Percentiles rank a stretch among this genome's conserved stretches.
These are phyloP conservation scores for Skeletonema menzelii DNA, from an alignment of 108 stramenopile species.

Conservation along the genomic window DNA sequence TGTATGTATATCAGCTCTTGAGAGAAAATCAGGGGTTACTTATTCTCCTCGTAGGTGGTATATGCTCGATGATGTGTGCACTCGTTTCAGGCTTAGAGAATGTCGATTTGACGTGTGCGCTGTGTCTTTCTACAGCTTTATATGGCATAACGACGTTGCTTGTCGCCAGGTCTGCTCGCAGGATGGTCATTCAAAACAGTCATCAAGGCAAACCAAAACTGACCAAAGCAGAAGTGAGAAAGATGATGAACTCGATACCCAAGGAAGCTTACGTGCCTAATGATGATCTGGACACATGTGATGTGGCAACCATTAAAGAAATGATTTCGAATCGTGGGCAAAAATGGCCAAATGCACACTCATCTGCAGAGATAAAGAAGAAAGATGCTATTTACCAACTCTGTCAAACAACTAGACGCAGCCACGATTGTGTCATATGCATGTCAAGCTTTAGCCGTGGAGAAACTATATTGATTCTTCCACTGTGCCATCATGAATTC, in stretches of 20 bases:
- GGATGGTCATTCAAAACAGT: not conserved
- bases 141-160: slow-evolving; percentile 33
- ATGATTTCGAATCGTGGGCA: slow-evolving; percentile 45
- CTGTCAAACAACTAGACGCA: slow-evolving; percentile 34
- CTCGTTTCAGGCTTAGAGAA: slow-evolving; percentile 28
- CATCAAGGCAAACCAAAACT: slow-evolving; percentile 9
- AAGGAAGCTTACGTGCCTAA: slow-evolving; percentile 48
- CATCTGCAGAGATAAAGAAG: slow-evolving; percentile 9
- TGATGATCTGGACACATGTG: slow-evolving; percentile 20
- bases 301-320: slow-evolving; percentile 20
- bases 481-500: slow-evolving; percentile 59
- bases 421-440: slow-evolving; percentile 59
- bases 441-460: slow-evolving; percentile 29
- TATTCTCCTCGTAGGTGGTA: slow-evolving; percentile 29
- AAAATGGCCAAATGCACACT: not conserved
- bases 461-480: slow-evolving; percentile 47
- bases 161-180: slow-evolving; percentile 30
- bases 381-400: slow-evolving; percentile 34
- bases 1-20: slow-evolving; percentile 25
- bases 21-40: slow-evolving; percentile 28
- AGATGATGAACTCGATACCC: slow-evolving; percentile 39
- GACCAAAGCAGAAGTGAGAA: slow-evolving; percentile 4
- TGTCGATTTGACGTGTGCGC: slow-evolving; percentile 15
- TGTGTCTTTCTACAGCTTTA: slow-evolving; percentile 24
- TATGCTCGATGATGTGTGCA: slow-evolving; percentile 37